phyloP scores from a whole-genome alignment of 441 rosid genomes.

The Euphorbia corollata region DNA sequence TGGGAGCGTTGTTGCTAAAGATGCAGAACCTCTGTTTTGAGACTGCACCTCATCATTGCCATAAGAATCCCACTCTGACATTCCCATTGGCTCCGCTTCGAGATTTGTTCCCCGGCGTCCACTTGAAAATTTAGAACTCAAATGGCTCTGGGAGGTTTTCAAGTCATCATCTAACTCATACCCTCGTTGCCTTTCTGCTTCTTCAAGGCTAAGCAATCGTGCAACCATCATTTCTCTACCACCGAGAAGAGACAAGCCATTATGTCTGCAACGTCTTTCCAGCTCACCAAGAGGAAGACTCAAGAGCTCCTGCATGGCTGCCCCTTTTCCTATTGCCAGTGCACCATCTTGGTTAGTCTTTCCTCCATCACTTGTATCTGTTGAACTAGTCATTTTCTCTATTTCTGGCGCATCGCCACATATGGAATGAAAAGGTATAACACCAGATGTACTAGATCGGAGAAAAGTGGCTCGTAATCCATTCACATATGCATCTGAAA shows the following conservation, averaged over 20 bases:
- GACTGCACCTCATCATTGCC: slow-evolving; percentile 44
- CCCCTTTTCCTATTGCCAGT: slow-evolving; percentile 93
- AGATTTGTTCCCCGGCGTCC: slow-evolving; percentile 45
- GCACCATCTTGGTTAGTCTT: slow-evolving; percentile 80
- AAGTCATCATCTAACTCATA: slow-evolving; percentile 73
- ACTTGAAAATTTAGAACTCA: slow-evolving; percentile 40
- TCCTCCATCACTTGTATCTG: slow-evolving; percentile 39
- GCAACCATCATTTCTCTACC: slow-evolving; percentile 99
- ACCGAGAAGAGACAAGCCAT: slow-evolving; percentile 93
- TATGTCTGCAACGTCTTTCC: slow-evolving; percentile 96
- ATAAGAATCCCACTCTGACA: slow-evolving; percentile 40
- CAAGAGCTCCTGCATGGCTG: slow-evolving; percentile 89
- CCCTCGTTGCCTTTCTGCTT: slow-evolving; percentile 87
- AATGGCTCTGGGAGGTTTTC: slow-evolving; percentile 47
- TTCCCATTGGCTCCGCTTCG: slow-evolving; percentile 41
- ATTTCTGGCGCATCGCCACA: slow-evolving; percentile 80
- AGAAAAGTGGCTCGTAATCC: slow-evolving; percentile 96
- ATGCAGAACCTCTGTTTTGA: slow-evolving; percentile 34
- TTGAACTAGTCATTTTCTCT: slow-evolving; percentile 52
- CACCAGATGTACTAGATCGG: slow-evolving; percentile 83
- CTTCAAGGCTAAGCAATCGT: slow-evolving; percentile 84
- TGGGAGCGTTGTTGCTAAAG: slow-evolving; percentile 39
- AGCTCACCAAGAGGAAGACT: slow-evolving; percentile 82
- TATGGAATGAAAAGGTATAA: slow-evolving; percentile 74
- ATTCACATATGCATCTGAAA: slow-evolving; percentile 94